Evolutionary conservation across 208 protist genomes (phyloP).

Genomic region (Crithidia thermophila): DNA sequence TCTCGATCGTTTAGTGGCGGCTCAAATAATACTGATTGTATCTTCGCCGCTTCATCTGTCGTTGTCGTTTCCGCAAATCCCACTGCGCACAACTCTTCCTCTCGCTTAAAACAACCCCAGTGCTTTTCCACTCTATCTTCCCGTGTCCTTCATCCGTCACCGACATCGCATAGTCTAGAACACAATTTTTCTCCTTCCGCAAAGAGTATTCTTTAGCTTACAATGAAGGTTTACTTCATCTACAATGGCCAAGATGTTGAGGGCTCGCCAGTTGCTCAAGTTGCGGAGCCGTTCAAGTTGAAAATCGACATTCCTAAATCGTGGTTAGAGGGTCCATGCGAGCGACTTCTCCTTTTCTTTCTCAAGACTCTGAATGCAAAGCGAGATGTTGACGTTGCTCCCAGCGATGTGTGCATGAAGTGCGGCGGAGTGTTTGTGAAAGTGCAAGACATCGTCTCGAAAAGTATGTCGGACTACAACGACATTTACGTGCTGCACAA

Average conservation of each 20-base stretch:
- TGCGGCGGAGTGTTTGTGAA: constrained; percentile 58
- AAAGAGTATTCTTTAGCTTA: no score
- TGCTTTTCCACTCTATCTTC: no score
- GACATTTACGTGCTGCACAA: constrained; percentile 71
- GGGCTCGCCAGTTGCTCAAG: constrained; percentile 28
- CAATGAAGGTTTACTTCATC: constrained; percentile 80
- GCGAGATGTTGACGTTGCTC: constrained; percentile 25
- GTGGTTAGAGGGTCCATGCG: constrained; percentile 39
- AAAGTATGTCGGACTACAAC: constrained; percentile 74
- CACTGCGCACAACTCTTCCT: no score
- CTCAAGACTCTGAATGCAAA: constrained; percentile 48
- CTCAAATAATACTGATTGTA: no score
- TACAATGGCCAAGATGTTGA: constrained; percentile 65
- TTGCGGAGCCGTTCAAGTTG: constrained; percentile 55
- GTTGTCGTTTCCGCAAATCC: no score
- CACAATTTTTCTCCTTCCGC: no score
- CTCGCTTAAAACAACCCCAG: no score
- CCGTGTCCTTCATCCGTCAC: no score
- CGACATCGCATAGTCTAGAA: no score
- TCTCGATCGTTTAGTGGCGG: no score
- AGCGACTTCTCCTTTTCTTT: constrained; percentile 38
- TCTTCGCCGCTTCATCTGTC: no score
- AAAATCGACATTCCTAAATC: constrained; percentile 47
- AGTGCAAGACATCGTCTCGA: constrained; percentile 39
- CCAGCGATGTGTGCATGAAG: constrained; percentile 51